Evolutionary conservation across 1,284 basidiomycete genomes (phyloP).

Genomic region (Malassezia caprae): DNA sequence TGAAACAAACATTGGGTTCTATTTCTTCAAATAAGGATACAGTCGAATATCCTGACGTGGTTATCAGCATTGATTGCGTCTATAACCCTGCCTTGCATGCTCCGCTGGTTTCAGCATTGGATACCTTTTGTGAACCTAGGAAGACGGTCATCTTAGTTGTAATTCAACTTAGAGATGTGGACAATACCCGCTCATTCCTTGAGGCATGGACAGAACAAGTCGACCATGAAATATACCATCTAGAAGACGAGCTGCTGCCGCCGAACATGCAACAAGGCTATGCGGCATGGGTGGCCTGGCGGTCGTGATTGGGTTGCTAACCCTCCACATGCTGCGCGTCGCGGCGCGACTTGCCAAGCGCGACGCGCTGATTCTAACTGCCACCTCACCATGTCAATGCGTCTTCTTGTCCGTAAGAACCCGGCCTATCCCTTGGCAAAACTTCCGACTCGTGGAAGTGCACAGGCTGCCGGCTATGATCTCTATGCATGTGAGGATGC

Average conservation of each 20-base stretch:
- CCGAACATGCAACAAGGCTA: constrained; percentile 3
- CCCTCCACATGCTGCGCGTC: background rate
- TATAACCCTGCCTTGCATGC: constrained; percentile 38
- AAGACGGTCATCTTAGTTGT: constrained; percentile 28
- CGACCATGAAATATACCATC: constrained; percentile 19
- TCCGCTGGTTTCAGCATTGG: constrained; percentile 30
- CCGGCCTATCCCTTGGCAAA: constrained; percentile 62
- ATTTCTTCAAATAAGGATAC: background rate
- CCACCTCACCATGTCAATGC: constrained; percentile 14
- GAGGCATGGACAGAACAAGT: constrained; percentile 19
- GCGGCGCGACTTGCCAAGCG: constrained; percentile 3
- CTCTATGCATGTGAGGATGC: constrained; percentile 62
- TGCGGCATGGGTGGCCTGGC: constrained; percentile 6
- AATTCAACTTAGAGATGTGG: constrained; percentile 32
- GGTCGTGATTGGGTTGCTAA: background rate
- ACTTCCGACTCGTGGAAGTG: constrained; percentile 76
- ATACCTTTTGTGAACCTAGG: constrained; percentile 20
- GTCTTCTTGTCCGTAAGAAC: constrained; percentile 72
- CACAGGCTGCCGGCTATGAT: constrained; percentile 83
- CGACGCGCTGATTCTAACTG: background rate
- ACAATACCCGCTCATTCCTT: constrained; percentile 26
- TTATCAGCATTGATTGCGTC: constrained; percentile 36
- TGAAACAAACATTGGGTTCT: background rate
- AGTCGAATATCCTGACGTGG: constrained; percentile 18
- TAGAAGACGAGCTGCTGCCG: constrained; percentile 15